phyloP scores from a whole-genome alignment of 768 basidiomycete genomes.

The Epithele typhae region DNA sequence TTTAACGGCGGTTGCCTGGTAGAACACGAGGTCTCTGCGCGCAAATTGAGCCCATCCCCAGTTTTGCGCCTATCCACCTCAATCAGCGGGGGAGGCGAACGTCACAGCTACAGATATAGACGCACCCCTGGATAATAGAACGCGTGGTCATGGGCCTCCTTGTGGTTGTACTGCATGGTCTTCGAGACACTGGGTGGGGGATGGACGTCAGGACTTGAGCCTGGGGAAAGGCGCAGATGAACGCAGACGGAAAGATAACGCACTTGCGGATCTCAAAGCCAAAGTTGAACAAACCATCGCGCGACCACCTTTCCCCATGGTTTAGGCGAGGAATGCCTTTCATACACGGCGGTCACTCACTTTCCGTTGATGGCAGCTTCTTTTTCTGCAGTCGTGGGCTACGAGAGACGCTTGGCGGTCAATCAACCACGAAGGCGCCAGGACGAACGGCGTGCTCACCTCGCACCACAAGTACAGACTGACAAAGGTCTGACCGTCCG shows the following conservation, averaged over 20 bases:
- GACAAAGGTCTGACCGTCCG: constrained; percentile 51
- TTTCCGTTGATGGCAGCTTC: constrained; percentile 60
- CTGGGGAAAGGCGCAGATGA: too few species aligned
- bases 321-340: too few species aligned
- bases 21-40: constrained; percentile 66
- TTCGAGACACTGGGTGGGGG: constrained; percentile 37
- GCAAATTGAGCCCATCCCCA: constrained; percentile 92
- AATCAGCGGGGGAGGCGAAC: background rate
- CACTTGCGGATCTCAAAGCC: constrained; percentile 78
- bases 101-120: too few species aligned
- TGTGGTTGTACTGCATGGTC: constrained; percentile 51
- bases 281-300: constrained; percentile 83
- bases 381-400: constrained; percentile 79
- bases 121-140: constrained; percentile 46
- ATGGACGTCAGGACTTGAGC: background rate
- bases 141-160: constrained; percentile 80
- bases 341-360: constrained; percentile 29
- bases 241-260: background rate
- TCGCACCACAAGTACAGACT: constrained; percentile 82
- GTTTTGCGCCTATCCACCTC: constrained; percentile 62
- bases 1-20: constrained; percentile 46
- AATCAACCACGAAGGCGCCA: background rate
- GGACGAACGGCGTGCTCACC: constrained; percentile 36
- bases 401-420: background rate
- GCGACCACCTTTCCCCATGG: constrained; percentile 65